Base-by-base conservation (phyloP, 73 alveolate genomes). In the Paramecium octaurelia region DNA sequence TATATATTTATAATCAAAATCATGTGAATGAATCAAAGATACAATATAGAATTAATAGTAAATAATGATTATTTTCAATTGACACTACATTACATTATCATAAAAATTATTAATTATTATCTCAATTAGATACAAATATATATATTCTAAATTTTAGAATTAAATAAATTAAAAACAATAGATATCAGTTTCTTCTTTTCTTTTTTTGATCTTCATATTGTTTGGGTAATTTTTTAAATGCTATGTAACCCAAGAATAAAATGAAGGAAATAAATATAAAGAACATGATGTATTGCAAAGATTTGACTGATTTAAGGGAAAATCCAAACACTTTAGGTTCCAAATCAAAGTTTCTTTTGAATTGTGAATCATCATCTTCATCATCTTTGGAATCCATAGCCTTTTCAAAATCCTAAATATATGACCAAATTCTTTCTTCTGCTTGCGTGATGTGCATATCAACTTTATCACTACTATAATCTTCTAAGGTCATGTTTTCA, bases 311-410 rank as follows among this genome's bases (percentile, higher is more conserved):
- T 73, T 73, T 80, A 23, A 80, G 24, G 8, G 91, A 80, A 42
- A 80, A 80, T 21, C 91, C 91, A 48, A 80, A 80, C 44, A 80
- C 10, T 46, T 80, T 80, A 42, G 91, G 91, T 46, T 80, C 91
- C 27, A 80, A 80, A 24, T 80, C 91, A 27, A 44, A 80, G 12
- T 31, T 43, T 20, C 18, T 80, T 46, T 80, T 80, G 31, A 42
- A 36, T 12, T 80, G 6, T 29, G 57, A 36, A 38, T 36, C 75
- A 38, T 80, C 91, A 23, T 80, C 91, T 20, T 80, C 91, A 2
- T 48, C 75, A 44, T 80, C 91, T 14, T 80, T 80, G 3, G 46
- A 23, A 48, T 80, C 57, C 91, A 80, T 80, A 9, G 91, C 91
- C 24, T 80, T 80, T 46, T 80, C 91, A 14, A 80, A 80, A 20